Evolutionary conservation across 1,284 basidiomycete species (phyloP), one percentile per base, ranked within the genome.

Genomic region (Phellopilus nigrolimitatus): DNA sequence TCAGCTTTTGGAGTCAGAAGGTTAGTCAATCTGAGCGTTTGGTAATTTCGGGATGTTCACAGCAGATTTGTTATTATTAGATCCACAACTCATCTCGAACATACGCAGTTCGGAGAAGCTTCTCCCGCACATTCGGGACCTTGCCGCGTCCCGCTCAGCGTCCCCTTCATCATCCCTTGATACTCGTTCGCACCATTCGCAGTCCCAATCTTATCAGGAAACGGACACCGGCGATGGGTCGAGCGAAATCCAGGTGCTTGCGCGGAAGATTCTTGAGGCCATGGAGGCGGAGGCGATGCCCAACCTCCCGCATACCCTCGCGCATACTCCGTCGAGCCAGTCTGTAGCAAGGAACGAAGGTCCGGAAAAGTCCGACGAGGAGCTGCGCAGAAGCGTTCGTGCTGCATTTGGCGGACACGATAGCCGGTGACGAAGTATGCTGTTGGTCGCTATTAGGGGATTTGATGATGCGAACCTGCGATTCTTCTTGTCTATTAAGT

Each of bases 1-100:
- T 9, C 95, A 99, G 65, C 72, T 99, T 24, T 78, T 99, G 24
- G 97, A 99, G 68, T 94, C 92, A 24, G 90, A 91, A 58, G 90
- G 89, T 86, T 64, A 55, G 75, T 62, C 6, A 22, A 12, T 37
- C 34, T 27, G 21, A 21, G 9, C 17, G 6, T 34, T 12, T 39
- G 12, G 10, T 12, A 15, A 24, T 21, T 37, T 21, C 3, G 34
- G 15, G 30, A 15, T 53, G 28, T 30, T 57, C 46, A 44, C 49
- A 53, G 47, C 39, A 56, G 22, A 21, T 48, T 46, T 28, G 13
- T 41, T 17, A 8, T 24, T 56, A 37, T 47, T 53, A 86, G 93
- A 97, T 67, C 83, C 88, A n/a, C 84, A 90, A 63, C 74, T 97
- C 39, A 88, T 89, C 52, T 86, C 80, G 66, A 94, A 90, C 70